Percentiles rank a stretch among this genome's conserved stretches.
Evolutionary conservation across 208 protist genomes (phyloP).

Genomic region (Leishmania aethiopica): DNA sequence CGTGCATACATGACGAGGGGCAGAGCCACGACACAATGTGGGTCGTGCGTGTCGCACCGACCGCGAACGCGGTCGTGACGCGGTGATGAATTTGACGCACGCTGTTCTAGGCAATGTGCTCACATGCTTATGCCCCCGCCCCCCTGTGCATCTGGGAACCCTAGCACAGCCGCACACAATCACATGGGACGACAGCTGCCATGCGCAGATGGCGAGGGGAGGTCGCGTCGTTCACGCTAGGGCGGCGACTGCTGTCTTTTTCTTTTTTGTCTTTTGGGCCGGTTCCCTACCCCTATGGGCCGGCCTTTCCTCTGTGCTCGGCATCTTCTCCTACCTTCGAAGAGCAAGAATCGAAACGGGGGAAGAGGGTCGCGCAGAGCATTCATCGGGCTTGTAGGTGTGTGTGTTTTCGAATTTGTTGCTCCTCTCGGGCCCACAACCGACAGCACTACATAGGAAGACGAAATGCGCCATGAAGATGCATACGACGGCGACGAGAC

Average conservation of each 20-base stretch:
- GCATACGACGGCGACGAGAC: neutral
- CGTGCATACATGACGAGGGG: constrained; percentile 6
- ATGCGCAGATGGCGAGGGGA: neutral
- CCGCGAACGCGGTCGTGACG: constrained; percentile 24
- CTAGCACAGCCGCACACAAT: neutral
- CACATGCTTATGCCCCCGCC: neutral
- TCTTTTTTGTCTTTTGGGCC: neutral
- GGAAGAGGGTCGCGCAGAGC: neutral
- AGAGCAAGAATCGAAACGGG: neutral
- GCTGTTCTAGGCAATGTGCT: neutral
- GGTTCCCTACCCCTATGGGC: neutral
- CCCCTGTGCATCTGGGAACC: neutral
- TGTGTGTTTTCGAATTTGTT: neutral
- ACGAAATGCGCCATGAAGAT: neutral
- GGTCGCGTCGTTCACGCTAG: neutral
- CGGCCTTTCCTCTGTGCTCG: neutral
- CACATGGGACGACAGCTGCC: neutral
- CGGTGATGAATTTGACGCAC: constrained; percentile 30
- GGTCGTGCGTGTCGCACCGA: constrained; percentile 21
- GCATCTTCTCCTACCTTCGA: neutral
- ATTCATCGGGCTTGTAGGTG: neutral
- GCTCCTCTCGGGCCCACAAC: neutral
- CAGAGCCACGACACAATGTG: constrained; percentile 17
- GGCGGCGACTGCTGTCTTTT: neutral
- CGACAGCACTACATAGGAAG: neutral